A percentile compares a stretch with the other conserved stretches of the same genome.
These are phyloP conservation scores for Phlebiopsis gigantea DNA, from an alignment of 768 basidiomycete species.

Conservation along the genomic window DNA sequence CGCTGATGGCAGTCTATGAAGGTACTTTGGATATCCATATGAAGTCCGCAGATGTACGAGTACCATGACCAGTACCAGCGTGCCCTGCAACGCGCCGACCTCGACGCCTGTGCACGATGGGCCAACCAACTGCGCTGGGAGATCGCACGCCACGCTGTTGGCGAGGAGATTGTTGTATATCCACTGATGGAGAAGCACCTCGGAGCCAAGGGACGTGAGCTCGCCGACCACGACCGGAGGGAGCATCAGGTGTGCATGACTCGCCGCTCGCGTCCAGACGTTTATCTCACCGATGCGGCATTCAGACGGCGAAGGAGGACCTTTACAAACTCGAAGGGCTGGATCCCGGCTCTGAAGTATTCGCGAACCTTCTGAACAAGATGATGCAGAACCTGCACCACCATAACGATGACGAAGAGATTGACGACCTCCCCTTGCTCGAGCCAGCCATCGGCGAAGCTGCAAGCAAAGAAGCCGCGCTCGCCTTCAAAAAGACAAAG, in stretches of 20 bases:
- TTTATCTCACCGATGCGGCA: background rate
- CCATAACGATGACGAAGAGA: slow-evolving; percentile 56
- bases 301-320: slow-evolving; percentile 32
- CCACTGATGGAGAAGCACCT: slow-evolving; percentile 56
- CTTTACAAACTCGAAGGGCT: slow-evolving; percentile 44
- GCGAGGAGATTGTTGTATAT: slow-evolving; percentile 61
- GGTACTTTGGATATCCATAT: background rate
- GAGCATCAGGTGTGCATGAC: slow-evolving; percentile 47
- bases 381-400: slow-evolving; percentile 44
- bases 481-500: slow-evolving; percentile 50
- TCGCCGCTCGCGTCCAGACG: background rate
- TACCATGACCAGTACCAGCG: slow-evolving; percentile 46
- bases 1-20: background rate
- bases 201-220: slow-evolving; percentile 41
- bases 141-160: slow-evolving; percentile 54
- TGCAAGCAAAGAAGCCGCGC: slow-evolving; percentile 39
- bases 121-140: slow-evolving; percentile 43
- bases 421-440: slow-evolving; percentile 49
- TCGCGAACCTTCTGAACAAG: slow-evolving; percentile 35
- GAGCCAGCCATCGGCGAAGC: slow-evolving; percentile 42
- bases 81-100: slow-evolving; percentile 30
- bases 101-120: slow-evolving; percentile 39
- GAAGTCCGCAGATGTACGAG: slow-evolving; percentile 43
- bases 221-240: slow-evolving; percentile 49
- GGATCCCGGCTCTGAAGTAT: slow-evolving; percentile 36